A percentile compares a stretch with the other conserved stretches of the same genome.
These are phyloP conservation scores for Articulospora tetracladia DNA, from an alignment of 495 filamentous ascomycete species.

Conservation along the genomic window DNA sequence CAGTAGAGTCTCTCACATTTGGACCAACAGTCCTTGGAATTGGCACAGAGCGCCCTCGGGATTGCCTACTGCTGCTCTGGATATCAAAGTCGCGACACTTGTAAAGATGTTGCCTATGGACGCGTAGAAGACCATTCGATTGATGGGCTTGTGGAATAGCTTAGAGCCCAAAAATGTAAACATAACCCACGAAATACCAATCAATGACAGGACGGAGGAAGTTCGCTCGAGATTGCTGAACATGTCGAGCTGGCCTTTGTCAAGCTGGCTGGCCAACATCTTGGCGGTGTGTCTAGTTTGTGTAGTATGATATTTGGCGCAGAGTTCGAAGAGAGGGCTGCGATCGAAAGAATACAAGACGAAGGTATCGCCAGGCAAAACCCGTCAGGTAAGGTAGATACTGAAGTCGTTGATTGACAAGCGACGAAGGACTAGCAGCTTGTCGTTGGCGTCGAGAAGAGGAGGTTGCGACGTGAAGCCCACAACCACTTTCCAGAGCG, in stretches of 20 bases:
- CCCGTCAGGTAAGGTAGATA: too few species aligned
- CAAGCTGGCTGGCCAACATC: slow-evolving; percentile 21
- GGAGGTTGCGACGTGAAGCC: too few species aligned
- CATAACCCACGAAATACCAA: slow-evolving; percentile 70
- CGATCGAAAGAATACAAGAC: too few species aligned
- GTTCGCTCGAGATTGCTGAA: slow-evolving; percentile 52
- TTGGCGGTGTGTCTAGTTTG: slow-evolving; percentile 1
- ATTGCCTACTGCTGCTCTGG: slow-evolving; percentile 38
- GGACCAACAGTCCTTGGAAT: slow-evolving; percentile 68
- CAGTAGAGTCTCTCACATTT: slow-evolving; percentile 52
- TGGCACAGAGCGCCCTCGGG: slow-evolving; percentile 58
- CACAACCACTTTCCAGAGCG: too few species aligned
- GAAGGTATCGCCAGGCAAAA: too few species aligned
- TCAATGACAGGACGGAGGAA: slow-evolving; percentile 66
- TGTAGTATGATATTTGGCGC: background rate
- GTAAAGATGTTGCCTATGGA: slow-evolving; percentile 80
- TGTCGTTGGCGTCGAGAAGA: too few species aligned
- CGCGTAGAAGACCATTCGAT: slow-evolving; percentile 80
- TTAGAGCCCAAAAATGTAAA: slow-evolving; percentile 59
- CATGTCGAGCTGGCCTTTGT: slow-evolving; percentile 21
- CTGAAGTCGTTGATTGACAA: too few species aligned
- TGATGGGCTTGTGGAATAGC: slow-evolving; percentile 80
- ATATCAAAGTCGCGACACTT: slow-evolving; percentile 73
- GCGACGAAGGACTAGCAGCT: too few species aligned
- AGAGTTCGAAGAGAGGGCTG: background rate